Evolutionary conservation across 2,329 filamentous ascomycete species (phyloP), one percentile per base, ranked within the genome.

Genomic region (Elsinoe fawcettii): DNA sequence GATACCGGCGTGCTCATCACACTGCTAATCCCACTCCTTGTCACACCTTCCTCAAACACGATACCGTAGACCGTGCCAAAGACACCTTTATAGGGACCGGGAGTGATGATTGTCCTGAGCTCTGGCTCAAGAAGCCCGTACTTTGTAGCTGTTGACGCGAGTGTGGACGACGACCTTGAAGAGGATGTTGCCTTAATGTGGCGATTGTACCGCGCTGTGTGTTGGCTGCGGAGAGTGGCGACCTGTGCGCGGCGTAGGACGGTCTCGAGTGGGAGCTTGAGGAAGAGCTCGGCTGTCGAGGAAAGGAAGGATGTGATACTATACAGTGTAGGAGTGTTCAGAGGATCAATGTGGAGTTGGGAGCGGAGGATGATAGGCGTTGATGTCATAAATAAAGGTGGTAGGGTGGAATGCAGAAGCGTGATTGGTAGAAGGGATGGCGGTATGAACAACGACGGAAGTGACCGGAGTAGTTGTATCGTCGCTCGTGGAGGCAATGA

Each of bases 31-130:
- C 49, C 49, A 36, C 49, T 53, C 82, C 49, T 53, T 20, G 32
- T 36, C 75, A 59, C 74, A 6, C 93, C 93, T 70, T 99, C 93
- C 65, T 95, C 88, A 34, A 85, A 80, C 1, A 88, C 80, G 60
- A 99, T 93, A 60, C 82, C 82, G 77, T 90, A 92, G 81, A 96
- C 91, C 2, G 92, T 96, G 2, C 90, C 88, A n/a, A 93, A 70
- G 1, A 96, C 79, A n/a, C 93, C 93, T 32, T 82, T 78, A 70
- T 96, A 99, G 3, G 82, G 82, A 2, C 90, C 91, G 0, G 88
- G 78, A 2, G 87, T 84, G 0, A 97, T 84, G 56, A 96, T 85
- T 0, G 89, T 90, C 57, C 89, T 84, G 72, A 76, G 64, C 55
- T 71, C 71, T 62, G 62, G 63, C 12, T 70, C 63, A 5, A 64